Evolutionary conservation across 768 basidiomycete species (phyloP), one percentile per base, ranked within the genome.

Genomic region (Podaxis rugospora): DNA sequence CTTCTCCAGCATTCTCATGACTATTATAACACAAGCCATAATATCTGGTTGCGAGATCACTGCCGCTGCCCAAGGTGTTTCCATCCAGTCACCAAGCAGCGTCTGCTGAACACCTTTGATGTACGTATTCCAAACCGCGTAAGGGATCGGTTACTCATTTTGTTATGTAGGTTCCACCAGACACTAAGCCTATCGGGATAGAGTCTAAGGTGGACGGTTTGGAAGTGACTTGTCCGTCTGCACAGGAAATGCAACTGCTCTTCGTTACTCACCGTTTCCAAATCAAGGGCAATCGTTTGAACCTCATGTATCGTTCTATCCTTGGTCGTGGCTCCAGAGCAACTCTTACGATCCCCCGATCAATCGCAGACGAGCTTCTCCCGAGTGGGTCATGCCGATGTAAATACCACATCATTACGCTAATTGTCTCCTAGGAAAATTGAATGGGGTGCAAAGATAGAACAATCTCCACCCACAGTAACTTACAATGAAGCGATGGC

Each of bases 31-130:
- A 64, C 27, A 65, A 98, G 95, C 69, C 93, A 96, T 70, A 86
- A 94, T 67, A 83, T 93, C 42, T 97, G 93, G 90, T 76, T 98
- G 23, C 80, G 93, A 47, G 96, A 98, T 68, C 95, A 98, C 65
- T 98, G 96, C 70, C 82, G 94, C 36, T 97, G 94, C 71, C 76
- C 88, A 4, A 76, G 84, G 53, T 96, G 94, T 72, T 95, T 92
- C 68, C 95, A 98, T 72, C 77, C 88, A 0, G 70, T 86, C 62
- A 98, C 95, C 16, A 95, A 93, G 68, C 96, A 98, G 72, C 81
- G 95, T n/a, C 72, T 98, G 9, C 76, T 93, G 55, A 87, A 91
- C 68, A 93, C 95, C 1, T 93, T 89, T 65, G 86, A 91, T 64
- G 95, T 90, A 65, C 28, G 80, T 42, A 9, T 3, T 54, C 32